Evolutionary conservation across 768 basidiomycete species (phyloP).

Genomic region (Rhodosporidiobolus odoratus): DNA sequence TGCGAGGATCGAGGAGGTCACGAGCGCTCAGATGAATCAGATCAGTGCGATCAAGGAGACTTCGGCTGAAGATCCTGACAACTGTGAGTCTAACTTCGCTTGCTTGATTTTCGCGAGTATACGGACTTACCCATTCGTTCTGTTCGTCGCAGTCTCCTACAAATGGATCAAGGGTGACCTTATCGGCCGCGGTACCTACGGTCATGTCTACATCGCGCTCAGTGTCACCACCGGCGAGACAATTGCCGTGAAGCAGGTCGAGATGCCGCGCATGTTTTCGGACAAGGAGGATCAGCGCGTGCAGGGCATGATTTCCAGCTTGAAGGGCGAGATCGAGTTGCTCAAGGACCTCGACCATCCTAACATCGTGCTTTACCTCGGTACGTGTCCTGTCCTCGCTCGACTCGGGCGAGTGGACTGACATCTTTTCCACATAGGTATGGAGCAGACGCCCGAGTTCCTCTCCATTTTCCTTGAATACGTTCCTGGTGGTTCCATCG

Average conservation of each 20-base stretch:
- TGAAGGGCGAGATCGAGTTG: constrained; percentile 92
- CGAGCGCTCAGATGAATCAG: constrained; percentile 61
- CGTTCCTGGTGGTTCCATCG: constrained; percentile 93
- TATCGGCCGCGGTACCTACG: constrained; percentile 95
- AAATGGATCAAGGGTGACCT: constrained; percentile 98
- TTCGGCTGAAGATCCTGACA: constrained; percentile 51
- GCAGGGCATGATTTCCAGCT: constrained; percentile 74
- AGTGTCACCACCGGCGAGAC: constrained; percentile 96
- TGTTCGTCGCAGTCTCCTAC: constrained; percentile 57
- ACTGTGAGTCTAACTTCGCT: constrained; percentile 54
- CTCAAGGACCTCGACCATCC: constrained; percentile 94
- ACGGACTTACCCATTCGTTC: not conserved
- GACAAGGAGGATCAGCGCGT: constrained; percentile 87
- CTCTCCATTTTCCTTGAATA: constrained; percentile 86
- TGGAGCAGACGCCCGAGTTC: constrained; percentile 43
- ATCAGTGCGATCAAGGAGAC: constrained; percentile 31
- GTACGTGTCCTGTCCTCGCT: constrained; percentile 44
- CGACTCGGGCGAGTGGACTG: not conserved
- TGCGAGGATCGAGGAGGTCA: constrained; percentile 85
- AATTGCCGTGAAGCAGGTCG: constrained; percentile 99
- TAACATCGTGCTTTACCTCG: constrained; percentile 94
- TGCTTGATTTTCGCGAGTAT: not conserved
- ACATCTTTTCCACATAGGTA: constrained; percentile 4
- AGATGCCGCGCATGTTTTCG: constrained; percentile 81
- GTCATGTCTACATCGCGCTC: constrained; percentile 88